phyloP scores from a whole-genome alignment of 192 early-diverging fungal genomes.

The Pilaira anomala region DNA sequence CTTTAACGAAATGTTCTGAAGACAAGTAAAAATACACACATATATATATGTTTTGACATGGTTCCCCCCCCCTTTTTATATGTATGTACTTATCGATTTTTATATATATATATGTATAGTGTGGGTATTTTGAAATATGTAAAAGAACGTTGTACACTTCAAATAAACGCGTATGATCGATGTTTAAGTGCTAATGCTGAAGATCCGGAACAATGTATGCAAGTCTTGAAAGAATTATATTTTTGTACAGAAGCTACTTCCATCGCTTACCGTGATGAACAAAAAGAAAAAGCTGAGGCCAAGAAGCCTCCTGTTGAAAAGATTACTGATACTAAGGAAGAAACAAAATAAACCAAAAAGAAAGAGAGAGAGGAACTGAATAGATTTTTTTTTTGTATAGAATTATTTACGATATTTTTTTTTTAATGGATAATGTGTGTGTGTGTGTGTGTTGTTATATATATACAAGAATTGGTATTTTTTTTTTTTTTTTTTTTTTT shows the following conservation, averaged over 20 bases:
- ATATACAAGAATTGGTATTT: slow-evolving; percentile 15
- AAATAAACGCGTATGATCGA: slow-evolving; percentile 50
- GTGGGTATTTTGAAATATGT: slow-evolving; percentile 58
- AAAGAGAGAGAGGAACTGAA: slow-evolving; percentile 7
- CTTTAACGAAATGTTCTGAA: slow-evolving; percentile 57
- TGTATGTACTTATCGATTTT: slow-evolving; percentile 5
- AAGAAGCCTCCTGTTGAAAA: slow-evolving; percentile 3
- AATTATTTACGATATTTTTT: slow-evolving; percentile 6
- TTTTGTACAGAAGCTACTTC: slow-evolving; percentile 50
- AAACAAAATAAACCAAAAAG: slow-evolving; percentile 4
- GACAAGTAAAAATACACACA: slow-evolving; percentile 43
- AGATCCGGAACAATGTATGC: slow-evolving; percentile 47
- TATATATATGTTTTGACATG: neutral
- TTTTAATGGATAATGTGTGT: too few species aligned
- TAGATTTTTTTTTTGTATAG: neutral
- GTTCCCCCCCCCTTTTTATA: too few species aligned
- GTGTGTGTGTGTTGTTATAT: too few species aligned
- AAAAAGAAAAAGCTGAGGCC: slow-evolving; percentile 9
- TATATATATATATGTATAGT: slow-evolving; percentile 28
- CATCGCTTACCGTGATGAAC: slow-evolving; percentile 29
- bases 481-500: slow-evolving; percentile 3
- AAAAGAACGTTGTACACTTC: slow-evolving; percentile 49
- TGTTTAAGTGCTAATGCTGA: slow-evolving; percentile 49
- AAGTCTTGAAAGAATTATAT: slow-evolving; percentile 49
- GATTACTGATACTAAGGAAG: neutral